These are phyloP conservation scores for Rhodamnia rubescens DNA, from an alignment of 345 rosid species.

Conservation along the genomic window DNA sequence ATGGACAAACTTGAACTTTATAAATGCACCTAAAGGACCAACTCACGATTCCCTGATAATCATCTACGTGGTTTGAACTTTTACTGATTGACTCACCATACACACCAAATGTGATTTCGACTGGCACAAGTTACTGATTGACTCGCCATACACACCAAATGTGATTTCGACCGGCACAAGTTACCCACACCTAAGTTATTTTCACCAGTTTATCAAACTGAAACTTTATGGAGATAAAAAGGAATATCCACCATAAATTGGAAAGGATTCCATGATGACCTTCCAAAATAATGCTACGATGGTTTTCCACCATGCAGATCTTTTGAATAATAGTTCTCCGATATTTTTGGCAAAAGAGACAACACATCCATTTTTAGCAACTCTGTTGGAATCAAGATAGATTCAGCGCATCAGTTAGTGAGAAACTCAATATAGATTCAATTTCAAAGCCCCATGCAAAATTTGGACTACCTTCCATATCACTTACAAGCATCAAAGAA, in stretches of 20 bases:
- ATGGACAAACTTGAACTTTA: neutral
- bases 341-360: neutral
- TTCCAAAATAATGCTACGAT: neutral
- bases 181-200: neutral
- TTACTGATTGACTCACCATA: neutral
- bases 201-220: neutral
- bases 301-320: neutral
- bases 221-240: neutral
- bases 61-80: neutral
- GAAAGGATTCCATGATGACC: neutral
- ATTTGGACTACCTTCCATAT: neutral
- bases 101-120: neutral
- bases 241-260: neutral
- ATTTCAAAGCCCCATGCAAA: neutral
- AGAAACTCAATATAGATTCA: neutral
- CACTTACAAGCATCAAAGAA: neutral
- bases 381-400: neutral
- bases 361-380: neutral
- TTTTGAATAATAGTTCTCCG: neutral
- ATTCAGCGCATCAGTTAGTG: neutral
- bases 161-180: neutral
- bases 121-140: neutral
- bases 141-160: neutral
- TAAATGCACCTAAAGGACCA: neutral
- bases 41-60: neutral